Evolutionary conservation across 2,329 filamentous ascomycete species (phyloP).

Genomic region (Periconia digitata): DNA sequence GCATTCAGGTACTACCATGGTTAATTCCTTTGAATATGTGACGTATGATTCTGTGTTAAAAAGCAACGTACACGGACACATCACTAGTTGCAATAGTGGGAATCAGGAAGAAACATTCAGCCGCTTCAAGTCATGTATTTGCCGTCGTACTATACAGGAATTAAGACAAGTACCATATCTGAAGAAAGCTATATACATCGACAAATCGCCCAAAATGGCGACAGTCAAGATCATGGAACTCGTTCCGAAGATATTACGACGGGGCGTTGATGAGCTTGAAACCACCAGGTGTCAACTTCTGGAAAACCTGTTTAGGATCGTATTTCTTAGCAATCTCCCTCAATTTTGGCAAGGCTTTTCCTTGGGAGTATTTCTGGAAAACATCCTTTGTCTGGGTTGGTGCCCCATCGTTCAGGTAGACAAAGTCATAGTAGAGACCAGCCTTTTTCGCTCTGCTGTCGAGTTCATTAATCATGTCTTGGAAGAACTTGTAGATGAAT

Average conservation of each 20-base stretch:
- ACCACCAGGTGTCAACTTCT: slow-evolving; percentile 15
- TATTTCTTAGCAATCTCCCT: slow-evolving; percentile 7
- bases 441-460: slow-evolving; percentile 1
- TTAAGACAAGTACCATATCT: no score
- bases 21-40: no score
- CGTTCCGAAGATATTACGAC: background rate
- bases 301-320: slow-evolving; percentile 16
- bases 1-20: no score
- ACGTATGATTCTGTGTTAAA: no score
- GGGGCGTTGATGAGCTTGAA: slow-evolving; percentile 10
- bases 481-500: background rate
- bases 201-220: no score
- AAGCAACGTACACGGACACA: no score
- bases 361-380: slow-evolving; percentile 15
- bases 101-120: no score
- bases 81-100: no score
- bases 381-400: slow-evolving; percentile 13
- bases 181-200: no score
- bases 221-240: no score
- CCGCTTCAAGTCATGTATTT: no score
- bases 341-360: slow-evolving; percentile 10
- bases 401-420: slow-evolving; percentile 20
- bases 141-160: no score
- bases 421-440: background rate
- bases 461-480: background rate